Base-by-base conservation (phyloP, 2,329 filamentous ascomycete species). In the Lachnellula suecica region DNA sequence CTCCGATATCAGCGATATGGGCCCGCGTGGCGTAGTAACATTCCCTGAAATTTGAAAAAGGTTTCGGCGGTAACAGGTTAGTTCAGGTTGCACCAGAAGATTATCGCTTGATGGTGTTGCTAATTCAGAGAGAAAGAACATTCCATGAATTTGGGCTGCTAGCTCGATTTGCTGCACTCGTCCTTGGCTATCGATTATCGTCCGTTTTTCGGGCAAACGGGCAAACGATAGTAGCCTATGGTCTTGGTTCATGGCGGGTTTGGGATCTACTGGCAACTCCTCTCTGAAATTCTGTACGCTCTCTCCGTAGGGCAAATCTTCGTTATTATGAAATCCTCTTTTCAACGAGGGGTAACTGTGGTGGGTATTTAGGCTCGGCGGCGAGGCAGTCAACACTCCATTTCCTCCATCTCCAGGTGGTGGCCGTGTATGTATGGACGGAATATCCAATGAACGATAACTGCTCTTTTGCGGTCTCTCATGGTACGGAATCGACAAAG, bases 51-150 rank as follows among this genome's bases (percentile, higher is more conserved):
- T 95, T 70, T 97, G 93, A 71, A 97, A 97, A 44, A 97, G 77
- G 67, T 97, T 97, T 44, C 93, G 84, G 59, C 93, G 88, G 72
- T 97, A 97, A 78, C 93, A 97, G 3, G 93, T 97, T 68, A 97
- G 72, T 72, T 97, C 93, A 47, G 83, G 90, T 67, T 88, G 87
- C 51, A 71, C 71, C 11, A 72, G 69, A 25, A 62, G 47, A 53
- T 79, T 81, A 59, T 87, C 82, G 59, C 70, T 76, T 49, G 76
- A 73, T 56, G 78, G 59, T 15, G 63, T 63, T 29, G 65, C 61
- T 47, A 67, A 56, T 68, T 93, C 89, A 25, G 89, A 91, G 27
- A 93, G 76, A 69, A 93, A 93, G 74, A 93, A 93, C 88, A 93
- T 92, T 74, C 89, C 89, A 66, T 92, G 88, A 25, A 93, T 82